Base-by-base conservation (phyloP, 208 protist genomes). In the Crithidia bombi region DNA sequence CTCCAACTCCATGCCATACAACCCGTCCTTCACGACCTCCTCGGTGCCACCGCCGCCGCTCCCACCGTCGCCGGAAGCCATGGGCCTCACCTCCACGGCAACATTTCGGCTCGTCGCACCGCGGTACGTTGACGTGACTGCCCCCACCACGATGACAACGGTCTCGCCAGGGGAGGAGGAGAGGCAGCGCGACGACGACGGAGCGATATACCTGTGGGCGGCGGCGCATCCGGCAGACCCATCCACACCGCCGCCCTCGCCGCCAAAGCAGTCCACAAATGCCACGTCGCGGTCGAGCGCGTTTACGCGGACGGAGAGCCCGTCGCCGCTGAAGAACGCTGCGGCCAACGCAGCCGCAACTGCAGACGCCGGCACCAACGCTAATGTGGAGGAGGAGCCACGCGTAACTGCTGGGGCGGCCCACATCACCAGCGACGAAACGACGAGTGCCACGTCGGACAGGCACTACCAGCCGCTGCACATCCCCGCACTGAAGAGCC, bases 241-340 rank as follows among this genome's bases (percentile, higher is more conserved):
- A 11, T 68, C 63, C n/a, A 21, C 21, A 14, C 61, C 46, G 30
- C 43, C 46, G 19, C 41, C 17, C 3, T 54, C 38, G 11, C 28
- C 55, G 26, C 41, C 25, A 26, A 50, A 33, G 32, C 46, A 26
- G 19, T 51, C 25, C 32, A 32, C 1, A 17, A 43, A 30, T 9
- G 36, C 67, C 15, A 25, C 17, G 28, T 64, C 57, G 43, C 44
- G 3, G 28, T 49, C 36, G n/a, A 25, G 5, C 30, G 38, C 47
- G 11, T 67, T 65, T 61, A 28, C 50, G 11, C 39, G 39, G 32
- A 67, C 68, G 14, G 68, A 65, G 35, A 73, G 57, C 41, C 50
- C 59, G 15, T 67, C 68, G 21, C 68, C 39, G 1, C 21, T 73
- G 68, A 51, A 36, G 33, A 21, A 43, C n/a, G n/a, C 7, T 5